Evolutionary conservation across 2,329 filamentous ascomycete genomes (phyloP).

Genomic region (Sporothrix variecibatus): DNA sequence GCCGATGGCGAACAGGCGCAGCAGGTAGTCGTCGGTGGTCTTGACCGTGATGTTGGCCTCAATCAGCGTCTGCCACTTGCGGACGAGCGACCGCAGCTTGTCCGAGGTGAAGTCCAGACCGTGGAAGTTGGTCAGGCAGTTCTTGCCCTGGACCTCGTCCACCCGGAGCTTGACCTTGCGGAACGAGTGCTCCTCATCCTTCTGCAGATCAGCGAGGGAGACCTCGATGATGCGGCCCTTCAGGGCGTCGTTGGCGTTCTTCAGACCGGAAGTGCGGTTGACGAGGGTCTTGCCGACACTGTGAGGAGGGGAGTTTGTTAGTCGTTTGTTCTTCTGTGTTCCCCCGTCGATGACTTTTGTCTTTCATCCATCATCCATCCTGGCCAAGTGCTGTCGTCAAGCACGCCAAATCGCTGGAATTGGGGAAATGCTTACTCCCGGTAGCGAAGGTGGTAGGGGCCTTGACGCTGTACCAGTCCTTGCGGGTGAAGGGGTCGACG

Average conservation of each 20-base stretch:
- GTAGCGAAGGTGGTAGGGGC: conserved; percentile 93
- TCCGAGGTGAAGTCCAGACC: conserved; percentile 99
- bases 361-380: not conserved
- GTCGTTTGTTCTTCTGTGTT: not conserved
- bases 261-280: conserved; percentile 98
- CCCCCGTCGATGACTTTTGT: not conserved
- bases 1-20: conserved; percentile 97
- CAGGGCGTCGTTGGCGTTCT: conserved; percentile 99
- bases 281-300: conserved; percentile 99
- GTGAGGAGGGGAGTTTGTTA: not conserved
- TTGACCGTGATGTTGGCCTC: conserved; percentile 99
- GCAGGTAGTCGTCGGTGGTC: conserved; percentile 99
- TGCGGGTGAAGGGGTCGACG: conserved; percentile 93
- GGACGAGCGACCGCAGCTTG: conserved; percentile 98
- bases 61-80: conserved; percentile 99
- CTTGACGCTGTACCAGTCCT: conserved; percentile 99
- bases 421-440: conserved; percentile 74
- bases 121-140: conserved; percentile 99
- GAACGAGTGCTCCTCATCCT: conserved; percentile 99
- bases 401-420: not conserved
- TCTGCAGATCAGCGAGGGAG: conserved; percentile 97
- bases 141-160: conserved; percentile 99
- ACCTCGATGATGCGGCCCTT: conserved; percentile 99
- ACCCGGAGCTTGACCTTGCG: conserved; percentile 99
- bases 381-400: not conserved